Conservation (phyloP, 1,139 yeast genomes). For the Pichia sp. region DNA sequence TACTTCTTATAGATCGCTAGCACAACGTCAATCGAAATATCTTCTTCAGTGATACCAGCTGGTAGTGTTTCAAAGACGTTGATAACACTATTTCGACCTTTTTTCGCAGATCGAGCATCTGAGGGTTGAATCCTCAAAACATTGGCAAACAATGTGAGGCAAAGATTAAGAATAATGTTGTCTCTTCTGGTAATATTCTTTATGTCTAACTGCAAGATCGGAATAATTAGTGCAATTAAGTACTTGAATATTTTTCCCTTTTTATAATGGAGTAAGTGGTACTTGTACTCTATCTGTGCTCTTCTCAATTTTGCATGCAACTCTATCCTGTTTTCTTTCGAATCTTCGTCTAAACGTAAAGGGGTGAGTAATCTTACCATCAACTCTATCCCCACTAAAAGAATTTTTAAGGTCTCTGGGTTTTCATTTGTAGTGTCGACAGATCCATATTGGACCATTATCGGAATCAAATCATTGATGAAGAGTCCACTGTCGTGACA, state of each 20-base stretch:
- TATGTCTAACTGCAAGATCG: slow-evolving; percentile 54
- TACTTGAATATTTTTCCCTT: slow-evolving; percentile 66
- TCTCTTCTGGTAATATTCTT: slow-evolving; percentile 67
- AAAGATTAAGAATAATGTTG: slow-evolving; percentile 66
- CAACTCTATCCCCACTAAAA: slow-evolving; percentile 70
- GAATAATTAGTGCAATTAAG: slow-evolving; percentile 64
- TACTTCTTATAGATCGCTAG: slow-evolving; percentile 58
- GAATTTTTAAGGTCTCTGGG: slow-evolving; percentile 35
- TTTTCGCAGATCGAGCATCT: slow-evolving; percentile 35
- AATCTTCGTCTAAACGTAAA: slow-evolving; percentile 47
- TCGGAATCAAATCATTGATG: slow-evolving; percentile 66
- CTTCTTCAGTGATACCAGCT: slow-evolving; percentile 53
- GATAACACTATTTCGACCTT: slow-evolving; percentile 18
- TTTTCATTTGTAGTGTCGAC: slow-evolving; percentile 43
- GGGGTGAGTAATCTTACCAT: slow-evolving; percentile 90
- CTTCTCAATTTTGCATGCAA: slow-evolving; percentile 59
- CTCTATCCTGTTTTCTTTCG: slow-evolving; percentile 38
- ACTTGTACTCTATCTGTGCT: slow-evolving; percentile 70
- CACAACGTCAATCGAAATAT: slow-evolving; percentile 61
- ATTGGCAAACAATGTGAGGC: slow-evolving; percentile 71
- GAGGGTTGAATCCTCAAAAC: slow-evolving; percentile 72
- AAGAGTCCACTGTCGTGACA: slow-evolving; percentile 79
- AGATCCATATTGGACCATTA: slow-evolving; percentile 48
- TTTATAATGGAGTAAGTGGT: slow-evolving; percentile 54
- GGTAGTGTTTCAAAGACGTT: slow-evolving; percentile 47